Percentiles rank a stretch among this genome's conserved stretches.
These are phyloP conservation scores for Onygenales sp. DNA, from an alignment of 2,329 filamentous ascomycete genomes.

Conservation along the genomic window DNA sequence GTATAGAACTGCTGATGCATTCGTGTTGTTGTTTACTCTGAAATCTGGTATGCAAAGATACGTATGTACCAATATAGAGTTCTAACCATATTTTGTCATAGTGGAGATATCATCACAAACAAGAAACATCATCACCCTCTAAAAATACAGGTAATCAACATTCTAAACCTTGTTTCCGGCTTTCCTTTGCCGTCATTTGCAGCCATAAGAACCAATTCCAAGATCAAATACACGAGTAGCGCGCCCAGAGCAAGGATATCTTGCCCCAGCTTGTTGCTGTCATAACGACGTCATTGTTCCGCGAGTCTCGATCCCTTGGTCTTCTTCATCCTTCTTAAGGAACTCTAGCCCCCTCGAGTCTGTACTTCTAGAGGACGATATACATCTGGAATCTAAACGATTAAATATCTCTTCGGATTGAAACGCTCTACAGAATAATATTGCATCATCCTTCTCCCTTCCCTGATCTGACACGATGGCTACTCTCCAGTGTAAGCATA, in stretches of 20 bases:
- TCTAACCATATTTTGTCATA: too few relatives aligned
- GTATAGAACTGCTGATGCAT: too few relatives aligned
- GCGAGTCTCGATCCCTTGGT: background rate
- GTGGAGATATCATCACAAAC: too few relatives aligned
- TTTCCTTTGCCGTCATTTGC: too few relatives aligned
- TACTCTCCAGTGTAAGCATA: constrained; percentile 46
- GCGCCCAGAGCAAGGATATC: background rate
- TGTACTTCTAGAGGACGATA: background rate
- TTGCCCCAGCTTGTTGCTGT: background rate
- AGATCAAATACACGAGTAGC: too few relatives aligned
- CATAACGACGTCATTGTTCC: constrained; percentile 4
- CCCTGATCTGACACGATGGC: constrained; percentile 39
- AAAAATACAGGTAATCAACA: too few relatives aligned
- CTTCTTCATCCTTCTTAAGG: background rate
- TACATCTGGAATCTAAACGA: background rate
- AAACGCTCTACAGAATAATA: background rate
- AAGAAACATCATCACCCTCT: too few relatives aligned
- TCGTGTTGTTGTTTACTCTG: too few relatives aligned
- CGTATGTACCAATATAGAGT: too few relatives aligned
- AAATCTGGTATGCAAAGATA: too few relatives aligned
- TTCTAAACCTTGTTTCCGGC: too few relatives aligned
- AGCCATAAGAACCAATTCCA: background rate
- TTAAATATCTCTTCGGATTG: background rate
- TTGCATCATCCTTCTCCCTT: background rate
- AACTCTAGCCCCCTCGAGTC: background rate